Evolutionary conservation across 352 stramenopile genomes (phyloP).

Genomic region (Phytophthora hybrid): DNA sequence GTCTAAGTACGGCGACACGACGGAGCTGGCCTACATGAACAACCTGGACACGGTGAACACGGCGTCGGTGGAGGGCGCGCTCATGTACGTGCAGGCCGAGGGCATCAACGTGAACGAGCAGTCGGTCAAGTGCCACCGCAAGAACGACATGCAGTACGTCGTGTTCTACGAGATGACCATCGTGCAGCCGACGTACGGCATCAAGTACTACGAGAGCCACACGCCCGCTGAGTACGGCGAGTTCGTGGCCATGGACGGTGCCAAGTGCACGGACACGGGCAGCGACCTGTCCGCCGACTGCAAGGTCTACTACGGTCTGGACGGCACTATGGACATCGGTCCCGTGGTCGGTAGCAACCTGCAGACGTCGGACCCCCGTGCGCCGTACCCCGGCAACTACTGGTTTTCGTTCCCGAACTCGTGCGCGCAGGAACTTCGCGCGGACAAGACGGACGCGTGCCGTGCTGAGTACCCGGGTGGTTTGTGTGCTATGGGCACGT

Average conservation of each 20-base stretch:
- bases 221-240: constrained; percentile 55
- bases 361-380: constrained; percentile 52
- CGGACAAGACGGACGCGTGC: constrained; percentile 53
- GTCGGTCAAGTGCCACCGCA: constrained; percentile 57
- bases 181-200: constrained; percentile 49
- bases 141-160: constrained; percentile 71
- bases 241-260: constrained; percentile 67
- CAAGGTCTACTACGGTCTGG: constrained; percentile 58
- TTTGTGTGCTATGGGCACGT: constrained; percentile 56
- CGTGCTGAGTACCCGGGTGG: constrained; percentile 48
- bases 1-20: constrained; percentile 50
- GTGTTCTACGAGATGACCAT: constrained; percentile 70
- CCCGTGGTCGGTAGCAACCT: constrained; percentile 55
- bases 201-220: constrained; percentile 57
- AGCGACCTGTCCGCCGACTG: constrained; percentile 46
- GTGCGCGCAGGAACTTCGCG: constrained; percentile 54
- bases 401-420: constrained; percentile 86
- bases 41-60: constrained; percentile 70
- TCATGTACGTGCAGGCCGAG: constrained; percentile 77
- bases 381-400: constrained; percentile 80
- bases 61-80: constrained; percentile 62
- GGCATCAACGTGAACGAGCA: constrained; percentile 61
- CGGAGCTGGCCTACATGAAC: constrained; percentile 50
- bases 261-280: constrained; percentile 59
- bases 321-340: constrained; percentile 54